Conservation (phyloP, 139 green algal species). For the Picochlorum sp. region DNA sequence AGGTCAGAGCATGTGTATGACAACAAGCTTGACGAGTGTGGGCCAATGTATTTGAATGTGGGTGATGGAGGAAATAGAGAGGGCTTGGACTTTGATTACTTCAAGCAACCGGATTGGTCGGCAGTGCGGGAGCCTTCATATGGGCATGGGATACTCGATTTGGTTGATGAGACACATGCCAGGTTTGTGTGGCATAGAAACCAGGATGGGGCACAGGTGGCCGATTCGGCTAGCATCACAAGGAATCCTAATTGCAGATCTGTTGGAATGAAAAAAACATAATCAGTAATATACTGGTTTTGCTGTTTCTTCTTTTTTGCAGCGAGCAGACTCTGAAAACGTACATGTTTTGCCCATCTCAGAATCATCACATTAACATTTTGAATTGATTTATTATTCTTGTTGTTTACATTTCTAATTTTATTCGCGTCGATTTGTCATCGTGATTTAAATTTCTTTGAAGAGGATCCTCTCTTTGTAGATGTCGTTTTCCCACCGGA, state of each 20-base stretch:
- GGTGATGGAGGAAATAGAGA: constrained; percentile 77
- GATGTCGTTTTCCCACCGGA: background rate
- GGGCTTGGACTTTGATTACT: constrained; percentile 35
- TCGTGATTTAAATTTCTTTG: background rate
- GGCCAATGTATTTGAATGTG: constrained; percentile 52
- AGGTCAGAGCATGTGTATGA: constrained; percentile 35
- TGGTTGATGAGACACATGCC: constrained; percentile 56
- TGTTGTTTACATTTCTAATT: background rate
- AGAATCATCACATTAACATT: too few species aligned
- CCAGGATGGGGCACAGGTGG: constrained; percentile 26
- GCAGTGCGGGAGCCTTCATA: constrained; percentile 56
- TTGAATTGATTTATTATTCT: too few species aligned
- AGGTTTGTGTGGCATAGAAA: constrained; percentile 59
- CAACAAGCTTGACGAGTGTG: constrained; percentile 31
- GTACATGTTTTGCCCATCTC: too few species aligned
- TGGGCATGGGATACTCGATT: constrained; percentile 50
- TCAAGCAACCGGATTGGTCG: constrained; percentile 45
- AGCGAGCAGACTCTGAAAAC: too few species aligned
- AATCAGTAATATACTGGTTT: too few species aligned
- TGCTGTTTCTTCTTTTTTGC: too few species aligned
- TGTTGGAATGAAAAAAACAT: background rate
- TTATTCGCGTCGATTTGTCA: background rate
- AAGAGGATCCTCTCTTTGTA: background rate
- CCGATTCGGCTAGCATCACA: constrained; percentile 16
- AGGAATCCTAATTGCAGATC: constrained; percentile 17